These are phyloP conservation scores for Dioscorea zingiberensis DNA, from an alignment of 106 monocot species.

Conservation along the genomic window DNA sequence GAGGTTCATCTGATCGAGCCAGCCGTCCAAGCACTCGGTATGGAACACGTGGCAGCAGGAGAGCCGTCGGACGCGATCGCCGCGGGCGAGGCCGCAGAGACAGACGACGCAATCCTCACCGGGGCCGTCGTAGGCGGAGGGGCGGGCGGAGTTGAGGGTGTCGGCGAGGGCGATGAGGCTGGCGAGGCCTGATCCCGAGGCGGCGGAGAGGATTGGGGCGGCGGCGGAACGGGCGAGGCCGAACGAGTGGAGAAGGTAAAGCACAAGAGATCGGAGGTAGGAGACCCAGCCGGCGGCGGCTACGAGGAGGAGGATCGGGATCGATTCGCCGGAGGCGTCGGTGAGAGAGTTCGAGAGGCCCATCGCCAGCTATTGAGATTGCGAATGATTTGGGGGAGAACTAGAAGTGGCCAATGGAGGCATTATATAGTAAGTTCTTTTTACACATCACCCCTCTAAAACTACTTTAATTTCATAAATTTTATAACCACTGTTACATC, in stretches of 20 bases:
- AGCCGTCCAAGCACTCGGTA: slow-evolving; percentile 36
- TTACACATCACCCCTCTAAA: no score
- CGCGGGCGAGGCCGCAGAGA: slow-evolving; percentile 17
- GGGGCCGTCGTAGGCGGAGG: not conserved
- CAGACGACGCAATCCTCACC: slow-evolving; percentile 27
- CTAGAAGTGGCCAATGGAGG: not conserved
- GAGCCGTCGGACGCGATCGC: slow-evolving; percentile 29
- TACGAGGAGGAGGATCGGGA: slow-evolving; percentile 28
- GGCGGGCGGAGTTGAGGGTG: slow-evolving; percentile 1
- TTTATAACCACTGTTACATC: no score
- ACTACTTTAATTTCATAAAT: no score
- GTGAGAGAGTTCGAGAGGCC: slow-evolving; percentile 23
- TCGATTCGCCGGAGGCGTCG: slow-evolving; percentile 29
- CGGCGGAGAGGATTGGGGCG: not conserved
- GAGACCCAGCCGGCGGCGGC: slow-evolving; percentile 14
- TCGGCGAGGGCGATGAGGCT: slow-evolving; percentile 24
- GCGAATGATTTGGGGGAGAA: not conserved
- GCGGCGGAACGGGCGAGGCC: not conserved
- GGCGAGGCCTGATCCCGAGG: slow-evolving; percentile 12
- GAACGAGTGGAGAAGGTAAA: slow-evolving; percentile 6
- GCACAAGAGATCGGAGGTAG: slow-evolving; percentile 22
- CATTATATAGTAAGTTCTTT: not conserved
- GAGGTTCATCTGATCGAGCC: slow-evolving; percentile 27
- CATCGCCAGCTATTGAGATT: slow-evolving; percentile 9
- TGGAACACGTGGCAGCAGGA: slow-evolving; percentile 48